Evolutionary conservation across 2,329 filamentous ascomycete genomes (phyloP), one percentile per base, ranked within the genome.

Genomic region (Claviceps monticola): DNA sequence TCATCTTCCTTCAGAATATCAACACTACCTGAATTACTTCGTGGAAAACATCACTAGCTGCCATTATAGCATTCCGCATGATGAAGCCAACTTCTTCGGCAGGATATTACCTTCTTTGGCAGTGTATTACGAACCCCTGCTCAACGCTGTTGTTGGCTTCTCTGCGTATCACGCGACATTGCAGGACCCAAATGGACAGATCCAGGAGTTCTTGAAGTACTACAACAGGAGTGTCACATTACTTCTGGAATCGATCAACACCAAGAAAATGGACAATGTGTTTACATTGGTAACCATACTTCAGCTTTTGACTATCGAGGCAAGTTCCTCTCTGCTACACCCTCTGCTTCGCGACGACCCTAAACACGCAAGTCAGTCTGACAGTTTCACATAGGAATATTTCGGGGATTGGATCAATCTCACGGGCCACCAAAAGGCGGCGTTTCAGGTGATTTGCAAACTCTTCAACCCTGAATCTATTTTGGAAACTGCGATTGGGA

Each of bases 401-500:
- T 75, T 97, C 46, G 93, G 93, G 13, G 93, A 98, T 64, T 97
- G 89, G 89, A 81, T 94, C 50, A 96, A 94, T 60, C 74, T 97
- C 16, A 84, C 93, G 68, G 87, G 89, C 21, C 93, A 97, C 64
- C 90, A 96, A 64, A 88, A 85, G 63, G 93, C 91, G 11, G 93
- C 93, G 0, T 80, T 86, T 61, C 81, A 88, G 56, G 84, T 97
- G 59, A 71, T 97, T 46, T 84, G 77, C 1, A 79, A 84, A 44
- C 70, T 96, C 0, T 90, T 88, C 63, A 88, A 82, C 0, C 86
- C 88, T 0, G 74, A 89, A 55, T 84, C 81, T 0, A 80, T 87
- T 44, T 81, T 84, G 70, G 73, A 85, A 56, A 85, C 83, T 9
- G 74, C 84, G 4, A 76, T 86, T 14, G 79, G 84, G 34, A 79